phyloP scores from a whole-genome alignment of 208 protist species.

The Acanthamoeba lenticulata region DNA sequence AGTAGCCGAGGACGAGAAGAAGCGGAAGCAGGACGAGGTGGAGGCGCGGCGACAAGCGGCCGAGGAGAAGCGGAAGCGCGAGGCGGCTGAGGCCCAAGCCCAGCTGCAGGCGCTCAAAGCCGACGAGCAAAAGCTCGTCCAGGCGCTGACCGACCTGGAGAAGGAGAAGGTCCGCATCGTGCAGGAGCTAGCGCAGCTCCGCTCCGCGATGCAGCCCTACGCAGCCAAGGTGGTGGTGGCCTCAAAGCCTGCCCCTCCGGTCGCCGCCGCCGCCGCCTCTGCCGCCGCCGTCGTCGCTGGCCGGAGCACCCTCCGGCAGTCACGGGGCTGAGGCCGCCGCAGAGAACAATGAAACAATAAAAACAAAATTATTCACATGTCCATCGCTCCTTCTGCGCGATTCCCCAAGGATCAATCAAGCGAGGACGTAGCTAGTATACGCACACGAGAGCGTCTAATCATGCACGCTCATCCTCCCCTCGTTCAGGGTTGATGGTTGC shows the following conservation, averaged over 20 bases:
- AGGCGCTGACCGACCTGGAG: not conserved
- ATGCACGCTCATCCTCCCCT: too few species aligned
- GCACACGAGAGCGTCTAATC: too few species aligned
- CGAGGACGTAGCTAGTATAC: too few species aligned
- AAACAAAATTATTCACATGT: not conserved
- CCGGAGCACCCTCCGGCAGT: not conserved
- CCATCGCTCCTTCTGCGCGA: too few species aligned
- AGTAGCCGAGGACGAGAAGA: not conserved
- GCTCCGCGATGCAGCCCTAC: not conserved
- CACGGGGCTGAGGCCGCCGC: not conserved
- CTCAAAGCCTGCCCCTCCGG: not conserved
- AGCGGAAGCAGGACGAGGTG: not conserved
- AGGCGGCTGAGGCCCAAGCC: not conserved
- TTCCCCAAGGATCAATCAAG: not conserved
- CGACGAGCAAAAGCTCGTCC: not conserved
- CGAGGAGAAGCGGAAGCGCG: not conserved
- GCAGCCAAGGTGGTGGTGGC: not conserved
- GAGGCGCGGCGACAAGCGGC: not conserved
- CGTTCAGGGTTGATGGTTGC: too few species aligned
- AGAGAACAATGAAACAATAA: not conserved
- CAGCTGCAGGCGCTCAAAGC: not conserved
- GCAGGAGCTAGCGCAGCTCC: conserved; percentile 41
- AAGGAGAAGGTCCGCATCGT: not conserved
- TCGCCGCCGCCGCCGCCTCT: not conserved
- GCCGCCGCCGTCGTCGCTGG: not conserved